Percentiles rank a stretch among this genome's conserved stretches.
These are phyloP conservation scores for Fusarium humuli DNA, from an alignment of 2,329 filamentous ascomycete genomes.

Conservation along the genomic window DNA sequence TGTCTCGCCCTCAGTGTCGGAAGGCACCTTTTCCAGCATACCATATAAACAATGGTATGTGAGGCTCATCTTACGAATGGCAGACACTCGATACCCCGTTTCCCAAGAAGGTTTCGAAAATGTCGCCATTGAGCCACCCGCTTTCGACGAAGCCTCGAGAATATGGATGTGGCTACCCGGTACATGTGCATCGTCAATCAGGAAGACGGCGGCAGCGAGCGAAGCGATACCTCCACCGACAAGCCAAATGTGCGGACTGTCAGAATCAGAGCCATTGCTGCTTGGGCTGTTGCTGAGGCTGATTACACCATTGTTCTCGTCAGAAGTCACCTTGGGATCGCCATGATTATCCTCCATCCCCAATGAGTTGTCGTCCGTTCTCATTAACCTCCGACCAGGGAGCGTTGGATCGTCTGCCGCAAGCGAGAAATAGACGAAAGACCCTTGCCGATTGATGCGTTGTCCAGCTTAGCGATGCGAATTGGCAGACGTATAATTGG, in stretches of 20 bases:
- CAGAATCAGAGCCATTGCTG: constrained; percentile 25
- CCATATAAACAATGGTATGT: constrained; percentile 44
- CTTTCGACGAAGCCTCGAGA: constrained; percentile 41
- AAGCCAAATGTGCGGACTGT: constrained; percentile 41
- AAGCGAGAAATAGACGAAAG: constrained; percentile 22
- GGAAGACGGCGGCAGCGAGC: constrained; percentile 43
- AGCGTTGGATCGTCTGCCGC: constrained; percentile 27
- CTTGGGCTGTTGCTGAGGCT: constrained; percentile 30
- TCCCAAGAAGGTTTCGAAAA: constrained; percentile 42
- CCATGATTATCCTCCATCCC: constrained; percentile 24
- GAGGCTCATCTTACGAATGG: constrained; percentile 45
- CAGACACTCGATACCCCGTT: constrained; percentile 44
- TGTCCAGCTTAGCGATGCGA: constrained; percentile 19
- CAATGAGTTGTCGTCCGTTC: constrained; percentile 4
- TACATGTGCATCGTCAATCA: constrained; percentile 44
- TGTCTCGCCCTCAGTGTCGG: constrained; percentile 37
- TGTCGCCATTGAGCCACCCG: constrained; percentile 43
- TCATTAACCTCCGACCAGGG: constrained; percentile 18
- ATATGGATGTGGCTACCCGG: constrained; percentile 45
- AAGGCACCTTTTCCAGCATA: constrained; percentile 44
- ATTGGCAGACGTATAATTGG: constrained; percentile 7
- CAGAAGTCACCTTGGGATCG: background rate
- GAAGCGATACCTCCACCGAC: constrained; percentile 46
- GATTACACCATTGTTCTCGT: constrained; percentile 7
- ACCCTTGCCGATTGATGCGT: constrained; percentile 23